A percentile compares a stretch with the other conserved stretches of the same genome.
Conservation (phyloP, 192 early-diverging fungal genomes). For the Linnemannia exigua region DNA sequence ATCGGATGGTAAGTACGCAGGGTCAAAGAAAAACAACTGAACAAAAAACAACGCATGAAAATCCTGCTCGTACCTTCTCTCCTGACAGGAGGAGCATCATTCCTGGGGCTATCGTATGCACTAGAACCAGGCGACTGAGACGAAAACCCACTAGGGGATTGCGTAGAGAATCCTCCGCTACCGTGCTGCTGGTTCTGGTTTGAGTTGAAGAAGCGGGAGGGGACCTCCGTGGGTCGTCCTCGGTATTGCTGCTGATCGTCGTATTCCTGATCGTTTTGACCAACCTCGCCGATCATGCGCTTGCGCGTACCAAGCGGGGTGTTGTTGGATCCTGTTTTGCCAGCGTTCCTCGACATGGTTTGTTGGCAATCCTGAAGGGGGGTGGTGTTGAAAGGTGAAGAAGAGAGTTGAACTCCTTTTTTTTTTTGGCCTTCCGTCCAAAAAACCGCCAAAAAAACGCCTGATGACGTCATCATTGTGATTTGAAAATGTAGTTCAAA, state of each 20-base stretch:
- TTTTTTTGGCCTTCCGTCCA: too few species aligned
- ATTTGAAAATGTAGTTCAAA: background rate
- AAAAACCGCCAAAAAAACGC: background rate
- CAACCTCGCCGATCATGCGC: conserved; percentile 44
- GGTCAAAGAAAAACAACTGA: background rate
- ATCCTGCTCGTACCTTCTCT: conserved; percentile 8
- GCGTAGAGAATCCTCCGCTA: background rate
- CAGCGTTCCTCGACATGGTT: conserved; percentile 42
- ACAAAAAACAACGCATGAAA: background rate
- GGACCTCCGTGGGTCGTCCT: conserved; percentile 31
- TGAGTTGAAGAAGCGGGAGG: conserved; percentile 1
- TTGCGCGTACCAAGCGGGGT: conserved; percentile 50
- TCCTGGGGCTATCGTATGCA: conserved; percentile 6
- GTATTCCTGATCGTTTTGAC: background rate
- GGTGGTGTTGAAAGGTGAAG: background rate
- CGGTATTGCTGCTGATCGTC: conserved; percentile 19
- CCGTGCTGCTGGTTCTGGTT: background rate
- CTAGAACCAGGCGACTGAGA: conserved; percentile 11
- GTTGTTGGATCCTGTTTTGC: conserved; percentile 49
- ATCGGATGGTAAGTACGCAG: too few species aligned
- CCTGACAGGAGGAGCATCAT: background rate
- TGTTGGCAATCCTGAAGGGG: background rate
- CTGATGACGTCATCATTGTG: background rate
- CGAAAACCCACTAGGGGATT: conserved; percentile 8
- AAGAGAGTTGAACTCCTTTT: too few species aligned